Conservation (phyloP, 305 asterid genomes). For the Salvia sclarea region DNA sequence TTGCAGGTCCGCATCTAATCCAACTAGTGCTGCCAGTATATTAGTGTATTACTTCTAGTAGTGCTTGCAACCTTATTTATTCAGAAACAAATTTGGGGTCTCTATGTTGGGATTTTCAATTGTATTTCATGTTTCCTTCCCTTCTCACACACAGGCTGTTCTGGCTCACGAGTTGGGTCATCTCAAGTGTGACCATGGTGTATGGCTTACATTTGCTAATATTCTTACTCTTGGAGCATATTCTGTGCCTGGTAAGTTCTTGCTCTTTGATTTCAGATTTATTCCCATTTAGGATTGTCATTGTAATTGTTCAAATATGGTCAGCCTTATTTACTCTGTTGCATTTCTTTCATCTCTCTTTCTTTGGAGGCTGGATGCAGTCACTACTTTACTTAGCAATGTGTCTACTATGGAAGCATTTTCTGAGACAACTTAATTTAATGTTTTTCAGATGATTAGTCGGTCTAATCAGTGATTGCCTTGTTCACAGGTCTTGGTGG, state of each 20-base stretch:
- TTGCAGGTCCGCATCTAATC: constrained; percentile 62
- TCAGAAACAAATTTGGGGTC: neutral
- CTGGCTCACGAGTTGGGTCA: constrained; percentile 96
- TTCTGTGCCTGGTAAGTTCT: constrained; percentile 69
- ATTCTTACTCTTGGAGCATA: constrained; percentile 90
- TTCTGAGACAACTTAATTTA: neutral
- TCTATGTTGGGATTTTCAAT: neutral
- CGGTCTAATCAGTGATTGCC: constrained; percentile 17
- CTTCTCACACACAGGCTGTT: constrained; percentile 59
- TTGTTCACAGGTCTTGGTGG: constrained; percentile 70
- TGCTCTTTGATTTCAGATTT: constrained; percentile 16
- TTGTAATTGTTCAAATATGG: neutral
- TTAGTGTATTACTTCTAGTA: constrained; percentile 5
- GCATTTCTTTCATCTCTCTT: neutral
- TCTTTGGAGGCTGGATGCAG: neutral
- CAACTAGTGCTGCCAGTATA: neutral
- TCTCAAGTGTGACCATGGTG: constrained; percentile 91
- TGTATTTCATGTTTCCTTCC: constrained; percentile 2
- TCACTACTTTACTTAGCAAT: neutral
- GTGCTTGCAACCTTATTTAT: constrained; percentile 10
- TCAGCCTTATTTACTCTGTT: neutral
- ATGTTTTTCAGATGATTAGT: constrained; percentile 1
- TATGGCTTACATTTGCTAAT: constrained; percentile 90
- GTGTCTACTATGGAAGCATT: neutral
- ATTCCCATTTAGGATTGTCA: constrained; percentile 17